Percentiles rank a stretch among this genome's conserved stretches.
phyloP scores from a whole-genome alignment of 2,329 filamentous ascomycete species.

The Colletotrichum sp. region DNA sequence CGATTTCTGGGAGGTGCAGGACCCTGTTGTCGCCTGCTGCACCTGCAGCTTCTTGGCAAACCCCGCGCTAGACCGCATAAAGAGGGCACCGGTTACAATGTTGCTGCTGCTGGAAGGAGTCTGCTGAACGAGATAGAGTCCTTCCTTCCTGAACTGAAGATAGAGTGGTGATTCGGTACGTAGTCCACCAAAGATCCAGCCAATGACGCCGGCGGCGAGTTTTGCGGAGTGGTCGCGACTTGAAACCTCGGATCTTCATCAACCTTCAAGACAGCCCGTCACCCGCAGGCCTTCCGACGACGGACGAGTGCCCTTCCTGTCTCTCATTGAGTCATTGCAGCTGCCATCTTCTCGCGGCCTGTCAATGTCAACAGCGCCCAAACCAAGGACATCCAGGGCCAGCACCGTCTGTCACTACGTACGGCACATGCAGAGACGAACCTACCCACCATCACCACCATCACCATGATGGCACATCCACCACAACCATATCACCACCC shows the following conservation, averaged over 20 bases:
- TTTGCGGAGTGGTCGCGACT: background rate
- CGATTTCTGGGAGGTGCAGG: background rate
- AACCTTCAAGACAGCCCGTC: background rate
- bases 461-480: background rate
- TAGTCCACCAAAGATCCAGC: background rate
- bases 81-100: background rate
- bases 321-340: conserved; percentile 8
- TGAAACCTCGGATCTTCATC: conserved; percentile 18
- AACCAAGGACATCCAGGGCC: background rate
- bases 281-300: background rate
- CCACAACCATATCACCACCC: background rate
- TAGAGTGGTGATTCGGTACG: background rate
- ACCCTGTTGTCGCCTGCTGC: background rate
- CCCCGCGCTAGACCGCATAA: conserved; percentile 1
- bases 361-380: background rate
- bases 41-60: background rate
- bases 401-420: background rate
- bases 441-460: background rate
- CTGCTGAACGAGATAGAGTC: background rate
- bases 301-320: background rate
- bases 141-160: background rate
- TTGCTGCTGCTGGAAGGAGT: background rate
- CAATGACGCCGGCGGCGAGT: background rate
- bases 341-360: background rate
- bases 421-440: conserved; percentile 1